These are phyloP conservation scores for Cynanchum wilfordii DNA, from an alignment of 257 asterid genomes.

Conservation along the genomic window DNA sequence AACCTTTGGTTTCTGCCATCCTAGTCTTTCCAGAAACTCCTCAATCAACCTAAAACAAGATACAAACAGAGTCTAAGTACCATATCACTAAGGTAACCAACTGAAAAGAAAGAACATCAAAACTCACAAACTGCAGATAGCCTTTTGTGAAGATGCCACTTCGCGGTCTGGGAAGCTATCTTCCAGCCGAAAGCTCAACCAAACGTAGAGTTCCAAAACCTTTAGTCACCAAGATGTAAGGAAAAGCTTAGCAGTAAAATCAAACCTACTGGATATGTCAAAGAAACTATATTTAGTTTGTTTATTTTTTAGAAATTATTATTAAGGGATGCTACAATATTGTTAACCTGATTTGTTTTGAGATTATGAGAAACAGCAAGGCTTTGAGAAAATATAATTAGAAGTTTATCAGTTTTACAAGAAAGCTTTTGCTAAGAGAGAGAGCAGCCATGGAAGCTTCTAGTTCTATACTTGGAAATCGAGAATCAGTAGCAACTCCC, in stretches of 20 bases:
- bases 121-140: constrained; percentile 84
- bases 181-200: constrained; percentile 85
- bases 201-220: constrained; percentile 90
- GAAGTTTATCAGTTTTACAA: not conserved
- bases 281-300: not conserved
- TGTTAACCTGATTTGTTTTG: not conserved
- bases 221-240: constrained; percentile 23
- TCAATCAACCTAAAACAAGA: constrained; percentile 61
- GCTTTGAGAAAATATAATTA: not conserved
- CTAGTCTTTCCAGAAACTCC: constrained; percentile 62
- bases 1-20: constrained; percentile 42
- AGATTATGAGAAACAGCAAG: not conserved
- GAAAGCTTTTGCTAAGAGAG: not conserved
- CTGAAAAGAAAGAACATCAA: not conserved
- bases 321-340: not conserved
- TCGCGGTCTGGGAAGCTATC: constrained; percentile 89
- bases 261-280: not conserved
- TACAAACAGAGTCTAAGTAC: not conserved
- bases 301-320: too few species aligned
- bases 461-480: not conserved
- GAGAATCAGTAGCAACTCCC: not conserved
- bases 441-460: not conserved
- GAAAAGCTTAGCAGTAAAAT: constrained; percentile 1
- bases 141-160: constrained; percentile 83
- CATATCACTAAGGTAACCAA: not conserved